Conservation (phyloP, 1,139 yeast genomes). For the Hansenula sp. region DNA sequence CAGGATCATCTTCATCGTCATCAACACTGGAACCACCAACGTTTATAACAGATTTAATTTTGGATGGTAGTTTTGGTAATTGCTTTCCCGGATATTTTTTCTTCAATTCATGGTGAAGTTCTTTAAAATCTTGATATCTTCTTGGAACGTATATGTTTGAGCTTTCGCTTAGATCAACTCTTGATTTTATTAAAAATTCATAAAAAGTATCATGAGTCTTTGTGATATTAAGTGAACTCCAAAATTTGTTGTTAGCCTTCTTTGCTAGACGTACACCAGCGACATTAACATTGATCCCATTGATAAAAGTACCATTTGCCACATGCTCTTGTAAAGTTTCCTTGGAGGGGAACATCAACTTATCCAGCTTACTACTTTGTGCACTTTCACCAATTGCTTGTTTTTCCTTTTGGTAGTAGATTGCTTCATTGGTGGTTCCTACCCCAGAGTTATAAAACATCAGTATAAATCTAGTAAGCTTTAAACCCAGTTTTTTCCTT, state of each 20-base stretch:
- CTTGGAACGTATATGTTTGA: conserved; percentile 42
- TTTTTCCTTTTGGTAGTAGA: conserved; percentile 38
- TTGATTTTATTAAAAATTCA: conserved; percentile 24
- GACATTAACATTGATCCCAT: conserved; percentile 60
- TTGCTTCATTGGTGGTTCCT: conserved; percentile 53
- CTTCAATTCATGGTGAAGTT: conserved; percentile 46
- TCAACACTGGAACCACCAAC: conserved; percentile 14
- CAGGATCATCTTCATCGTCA: conserved; percentile 8
- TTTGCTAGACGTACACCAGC: conserved; percentile 45
- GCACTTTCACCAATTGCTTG: conserved; percentile 19
- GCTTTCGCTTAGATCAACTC: conserved; percentile 26
- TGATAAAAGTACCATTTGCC: conserved; percentile 41
- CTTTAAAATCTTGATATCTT: conserved; percentile 62
- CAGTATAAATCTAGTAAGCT: conserved; percentile 56
- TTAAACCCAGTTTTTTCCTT: conserved; percentile 57
- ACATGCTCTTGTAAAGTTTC: conserved; percentile 48
- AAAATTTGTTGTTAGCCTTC: conserved; percentile 14
- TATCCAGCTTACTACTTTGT: conserved; percentile 27
- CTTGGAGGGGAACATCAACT: conserved; percentile 42
- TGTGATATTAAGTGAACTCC: conserved; percentile 18
- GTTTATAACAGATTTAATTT: conserved; percentile 33
- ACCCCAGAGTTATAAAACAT: conserved; percentile 74
- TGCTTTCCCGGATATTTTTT: conserved; percentile 65
- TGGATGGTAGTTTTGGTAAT: conserved; percentile 59
- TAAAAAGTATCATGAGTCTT: conserved; percentile 23